Percentiles rank a stretch among this genome's conserved stretches.
phyloP scores from a whole-genome alignment of 2,329 filamentous ascomycete genomes.

The Pestalotiopsis sp. region DNA sequence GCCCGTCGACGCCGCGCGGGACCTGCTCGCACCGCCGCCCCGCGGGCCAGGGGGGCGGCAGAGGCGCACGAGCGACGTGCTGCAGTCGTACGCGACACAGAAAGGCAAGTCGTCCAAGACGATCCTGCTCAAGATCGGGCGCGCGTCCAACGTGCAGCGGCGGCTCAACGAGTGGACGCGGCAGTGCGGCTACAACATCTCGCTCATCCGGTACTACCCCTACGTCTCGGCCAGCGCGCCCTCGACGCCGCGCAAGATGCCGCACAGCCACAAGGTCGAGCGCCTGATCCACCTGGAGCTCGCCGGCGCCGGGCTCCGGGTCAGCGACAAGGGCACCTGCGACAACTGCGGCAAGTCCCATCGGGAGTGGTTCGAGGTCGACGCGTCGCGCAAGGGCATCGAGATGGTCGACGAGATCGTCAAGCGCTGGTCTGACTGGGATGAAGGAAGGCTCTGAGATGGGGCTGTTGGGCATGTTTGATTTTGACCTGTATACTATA shows the following conservation, averaged over 20 bases:
- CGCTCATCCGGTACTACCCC: slow-evolving; percentile 89
- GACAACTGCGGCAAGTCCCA: slow-evolving; percentile 81
- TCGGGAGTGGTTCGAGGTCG: slow-evolving; percentile 93
- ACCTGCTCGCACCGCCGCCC: slow-evolving; percentile 55
- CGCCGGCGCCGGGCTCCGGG: slow-evolving; percentile 58
- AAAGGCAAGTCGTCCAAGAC: slow-evolving; percentile 48
- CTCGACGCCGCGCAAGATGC: slow-evolving; percentile 67
- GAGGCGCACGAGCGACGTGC: slow-evolving; percentile 57
- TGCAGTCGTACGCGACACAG: slow-evolving; percentile 50
- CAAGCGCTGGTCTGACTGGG: slow-evolving; percentile 85
- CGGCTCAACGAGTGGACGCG: slow-evolving; percentile 91
- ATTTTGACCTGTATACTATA: neutral
- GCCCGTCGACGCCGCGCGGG: slow-evolving; percentile 60
- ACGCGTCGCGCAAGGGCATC: slow-evolving; percentile 72
- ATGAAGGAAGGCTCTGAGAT: slow-evolving; percentile 47
- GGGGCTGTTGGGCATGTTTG: neutral
- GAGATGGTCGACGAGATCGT: slow-evolving; percentile 70
- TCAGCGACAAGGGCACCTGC: slow-evolving; percentile 62
- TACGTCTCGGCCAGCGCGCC: slow-evolving; percentile 60
- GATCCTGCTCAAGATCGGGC: slow-evolving; percentile 69
- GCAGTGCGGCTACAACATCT: slow-evolving; percentile 88
- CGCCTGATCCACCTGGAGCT: slow-evolving; percentile 89
- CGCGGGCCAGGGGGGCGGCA: slow-evolving; percentile 39
- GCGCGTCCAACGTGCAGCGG: slow-evolving; percentile 81
- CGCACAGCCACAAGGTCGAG: slow-evolving; percentile 86